Conservation (phyloP, 306 rosid genomes). For the Pyrus betulifolia region DNA sequence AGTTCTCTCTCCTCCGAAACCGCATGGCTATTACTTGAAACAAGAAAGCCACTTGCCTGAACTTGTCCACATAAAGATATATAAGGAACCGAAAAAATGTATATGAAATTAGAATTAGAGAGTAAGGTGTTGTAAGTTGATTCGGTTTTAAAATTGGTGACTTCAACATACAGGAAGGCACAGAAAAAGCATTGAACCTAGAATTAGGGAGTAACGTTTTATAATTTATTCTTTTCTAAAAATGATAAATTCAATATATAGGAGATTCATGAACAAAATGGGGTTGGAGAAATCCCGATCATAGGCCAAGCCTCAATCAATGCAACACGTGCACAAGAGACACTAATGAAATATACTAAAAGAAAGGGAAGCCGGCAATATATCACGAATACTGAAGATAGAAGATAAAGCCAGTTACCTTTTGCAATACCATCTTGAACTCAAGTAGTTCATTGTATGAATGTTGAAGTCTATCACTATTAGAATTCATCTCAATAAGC, state of each 20-base stretch:
- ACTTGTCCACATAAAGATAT: slow-evolving; percentile 18
- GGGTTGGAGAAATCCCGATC: not conserved
- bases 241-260: slow-evolving; percentile 2
- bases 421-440: slow-evolving; percentile 89
- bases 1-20: slow-evolving; percentile 71
- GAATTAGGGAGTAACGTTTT: not conserved
- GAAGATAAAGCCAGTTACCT: slow-evolving; percentile 43
- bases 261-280: not conserved
- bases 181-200: not conserved
- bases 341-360: not conserved
- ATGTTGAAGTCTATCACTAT: slow-evolving; percentile 78
- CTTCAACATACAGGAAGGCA: not conserved
- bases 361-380: not conserved
- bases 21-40: slow-evolving; percentile 52
- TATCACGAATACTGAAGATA: not conserved
- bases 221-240: not conserved
- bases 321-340: not conserved
- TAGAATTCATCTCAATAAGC: slow-evolving; percentile 84
- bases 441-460: slow-evolving; percentile 95
- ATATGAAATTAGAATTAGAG: not conserved
- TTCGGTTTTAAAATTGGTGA: not conserved
- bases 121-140: not conserved
- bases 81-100: slow-evolving; percentile 1
- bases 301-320: not conserved
- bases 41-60: slow-evolving; percentile 86